Evolutionary conservation across 2,329 filamentous ascomycete species (phyloP), one percentile per base, ranked within the genome.

Genomic region (Arthroderma sp.): DNA sequence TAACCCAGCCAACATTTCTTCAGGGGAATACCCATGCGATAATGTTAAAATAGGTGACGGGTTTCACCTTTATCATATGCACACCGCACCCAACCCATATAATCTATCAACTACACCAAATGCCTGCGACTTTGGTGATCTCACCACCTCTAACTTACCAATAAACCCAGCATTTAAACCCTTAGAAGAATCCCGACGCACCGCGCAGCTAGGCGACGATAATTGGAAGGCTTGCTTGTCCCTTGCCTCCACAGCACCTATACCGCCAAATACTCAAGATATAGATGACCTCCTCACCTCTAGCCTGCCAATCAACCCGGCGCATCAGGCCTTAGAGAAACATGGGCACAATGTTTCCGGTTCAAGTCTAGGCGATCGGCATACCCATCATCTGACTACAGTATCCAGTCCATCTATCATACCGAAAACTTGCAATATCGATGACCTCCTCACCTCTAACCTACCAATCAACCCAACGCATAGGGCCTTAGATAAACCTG

Each of bases 111-210:
- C 53, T 8, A 22, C 15, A 22, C 15, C 15, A 22, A 22, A 22
- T 22, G 15, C 15, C 15, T 22, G 15, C 15, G 15, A 22, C 15
- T 22, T 22, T 33, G 44, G 15, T 40, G 57, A 55, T 22, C 55
- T 63, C n/a, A 45, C 58, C 5, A 51, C 56, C 33, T 63, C 61
- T 4, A 51, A 52, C 5, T 52, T 63, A 27, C 59, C 59, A 5
- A 59, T 63, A 27, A 62, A 63, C 15, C 59, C 59, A 10, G 54
- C 58, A 9, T 47, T 42, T 22, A 30, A 22, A 22, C 15, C 15
- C 15, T 22, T 22, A 22, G 15, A 22, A 22, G 15, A 22, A 22
- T 22, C 15, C 15, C 15, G 15, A 3, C 15, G 15, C 15, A 22
- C 15, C 15, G 15, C 15, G 15, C 15, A 22, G 15, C 15, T 22